Conservation (phyloP, 768 basidiomycete species). For the Mycena galopus region DNA sequence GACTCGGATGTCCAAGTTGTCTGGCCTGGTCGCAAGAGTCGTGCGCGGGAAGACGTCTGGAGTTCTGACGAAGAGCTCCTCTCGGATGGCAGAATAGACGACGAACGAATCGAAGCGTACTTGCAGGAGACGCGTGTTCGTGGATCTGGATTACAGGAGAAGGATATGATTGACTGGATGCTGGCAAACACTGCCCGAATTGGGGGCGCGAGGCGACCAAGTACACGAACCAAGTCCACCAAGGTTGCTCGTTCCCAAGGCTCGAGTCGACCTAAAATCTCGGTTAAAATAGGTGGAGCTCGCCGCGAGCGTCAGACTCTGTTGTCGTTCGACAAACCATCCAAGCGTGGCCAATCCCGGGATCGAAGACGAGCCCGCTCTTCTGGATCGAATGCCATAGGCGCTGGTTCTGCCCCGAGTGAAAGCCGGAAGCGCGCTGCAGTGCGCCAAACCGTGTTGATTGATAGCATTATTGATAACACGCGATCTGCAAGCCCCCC, state of each 20-base stretch:
- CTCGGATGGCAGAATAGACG: constrained; percentile 38
- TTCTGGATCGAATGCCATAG: background rate
- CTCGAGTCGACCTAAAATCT: constrained; percentile 40
- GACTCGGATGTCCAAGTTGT: constrained; percentile 39
- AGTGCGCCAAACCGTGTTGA: constrained; percentile 5
- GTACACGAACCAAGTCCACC: constrained; percentile 29
- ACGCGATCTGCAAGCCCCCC: background rate
- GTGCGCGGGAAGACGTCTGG: constrained; percentile 23
- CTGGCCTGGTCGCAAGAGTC: constrained; percentile 38
- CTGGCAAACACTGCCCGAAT: constrained; percentile 58
- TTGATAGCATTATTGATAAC: background rate
- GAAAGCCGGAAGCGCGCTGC: background rate
- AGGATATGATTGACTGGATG: constrained; percentile 79
- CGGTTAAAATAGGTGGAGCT: constrained; percentile 56
- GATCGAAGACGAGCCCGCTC: constrained; percentile 41
- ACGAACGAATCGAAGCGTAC: constrained; percentile 49
- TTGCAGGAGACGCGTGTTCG: constrained; percentile 40
- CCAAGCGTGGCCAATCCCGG: constrained; percentile 37
- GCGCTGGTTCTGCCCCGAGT: background rate
- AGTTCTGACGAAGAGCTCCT: constrained; percentile 43
- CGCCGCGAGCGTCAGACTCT: constrained; percentile 53
- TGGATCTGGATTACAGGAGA: constrained; percentile 52
- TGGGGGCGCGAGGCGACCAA: constrained; percentile 37
- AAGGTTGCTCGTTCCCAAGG: constrained; percentile 28
- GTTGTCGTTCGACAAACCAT: constrained; percentile 39